A percentile compares a stretch with the other conserved stretches of the same genome.
Conservation (phyloP, 1,284 basidiomycete species). For the Malassezia cuniculi region DNA sequence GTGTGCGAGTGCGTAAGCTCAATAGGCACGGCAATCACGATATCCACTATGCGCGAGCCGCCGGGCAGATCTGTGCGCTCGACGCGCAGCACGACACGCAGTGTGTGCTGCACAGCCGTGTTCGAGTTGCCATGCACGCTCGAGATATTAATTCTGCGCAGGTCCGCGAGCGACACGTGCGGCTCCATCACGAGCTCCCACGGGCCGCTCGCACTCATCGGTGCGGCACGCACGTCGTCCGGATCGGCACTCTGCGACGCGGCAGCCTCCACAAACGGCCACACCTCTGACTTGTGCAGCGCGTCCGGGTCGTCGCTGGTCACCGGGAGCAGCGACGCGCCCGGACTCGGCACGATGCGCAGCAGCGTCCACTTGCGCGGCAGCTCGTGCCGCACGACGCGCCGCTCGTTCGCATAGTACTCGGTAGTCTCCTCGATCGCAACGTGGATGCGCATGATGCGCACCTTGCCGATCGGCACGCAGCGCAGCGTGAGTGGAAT, state of each 20-base stretch:
- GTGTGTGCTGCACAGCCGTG: conserved; percentile 61
- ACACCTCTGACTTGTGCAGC: conserved; percentile 47
- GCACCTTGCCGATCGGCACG: conserved; percentile 69
- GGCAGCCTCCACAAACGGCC: conserved; percentile 32
- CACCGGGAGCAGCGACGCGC: conserved; percentile 59
- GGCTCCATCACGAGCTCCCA: conserved; percentile 50
- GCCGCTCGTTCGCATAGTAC: conserved; percentile 46
- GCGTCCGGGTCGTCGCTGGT: conserved; percentile 49
- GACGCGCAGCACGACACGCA: conserved; percentile 74
- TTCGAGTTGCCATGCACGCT: conserved; percentile 71
- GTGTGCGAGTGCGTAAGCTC: conserved; percentile 46
- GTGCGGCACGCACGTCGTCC: conserved; percentile 45
- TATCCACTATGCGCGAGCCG: conserved; percentile 59
- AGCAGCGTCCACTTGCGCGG: conserved; percentile 59
- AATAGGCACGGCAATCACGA: conserved; percentile 71
- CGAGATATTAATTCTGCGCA: conserved; percentile 57
- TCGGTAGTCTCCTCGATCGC: conserved; percentile 62
- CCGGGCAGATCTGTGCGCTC: too few species aligned
- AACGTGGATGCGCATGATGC: conserved; percentile 63
- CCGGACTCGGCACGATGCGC: conserved; percentile 52
- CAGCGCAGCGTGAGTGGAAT: conserved; percentile 71
- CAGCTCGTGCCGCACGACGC: conserved; percentile 64
- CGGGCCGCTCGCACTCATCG: conserved; percentile 51
- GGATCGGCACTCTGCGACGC: conserved; percentile 20
- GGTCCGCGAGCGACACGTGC: conserved; percentile 33